A percentile compares a stretch with the other conserved stretches of the same genome.
Conservation (phyloP, 2,329 filamentous ascomycete genomes). For the Nakataea oryzae region DNA sequence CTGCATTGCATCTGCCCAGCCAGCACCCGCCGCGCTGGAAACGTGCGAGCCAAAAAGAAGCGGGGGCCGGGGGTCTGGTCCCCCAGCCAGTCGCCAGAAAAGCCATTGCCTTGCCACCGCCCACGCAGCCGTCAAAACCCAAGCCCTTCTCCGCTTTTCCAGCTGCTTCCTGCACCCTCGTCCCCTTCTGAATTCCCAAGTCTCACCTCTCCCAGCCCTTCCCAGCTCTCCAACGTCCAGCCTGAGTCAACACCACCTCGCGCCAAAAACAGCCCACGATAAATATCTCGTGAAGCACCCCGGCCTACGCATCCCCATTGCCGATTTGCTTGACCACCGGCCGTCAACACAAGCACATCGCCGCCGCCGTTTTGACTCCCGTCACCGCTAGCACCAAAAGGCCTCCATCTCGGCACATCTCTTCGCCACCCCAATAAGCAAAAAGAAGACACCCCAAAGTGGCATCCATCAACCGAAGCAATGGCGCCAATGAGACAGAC, state of each 20-base stretch:
- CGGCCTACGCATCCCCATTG: background rate
- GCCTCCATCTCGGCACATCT: background rate
- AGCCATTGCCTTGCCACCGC: background rate
- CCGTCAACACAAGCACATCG: background rate
- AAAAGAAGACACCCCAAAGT: conserved; percentile 10
- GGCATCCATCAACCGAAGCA: conserved; percentile 21
- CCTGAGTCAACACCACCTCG: background rate
- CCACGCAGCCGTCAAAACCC: background rate
- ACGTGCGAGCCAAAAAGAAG: background rate
- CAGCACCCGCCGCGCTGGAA: background rate
- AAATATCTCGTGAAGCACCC: background rate
- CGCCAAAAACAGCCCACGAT: background rate
- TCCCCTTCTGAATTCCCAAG: background rate
- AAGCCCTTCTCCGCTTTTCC: background rate
- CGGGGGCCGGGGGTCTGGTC: no score
- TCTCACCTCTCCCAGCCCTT: background rate
- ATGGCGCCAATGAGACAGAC: conserved; percentile 64
- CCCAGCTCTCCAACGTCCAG: background rate
- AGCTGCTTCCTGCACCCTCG: background rate
- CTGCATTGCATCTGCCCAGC: no score
- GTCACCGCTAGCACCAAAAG: background rate
- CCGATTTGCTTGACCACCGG: background rate
- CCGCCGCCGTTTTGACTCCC: background rate
- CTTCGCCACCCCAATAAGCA: no score
- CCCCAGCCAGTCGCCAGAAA: no score